These are phyloP conservation scores for Pythium myriotylum DNA, from an alignment of 352 stramenopile species.

Conservation along the genomic window DNA sequence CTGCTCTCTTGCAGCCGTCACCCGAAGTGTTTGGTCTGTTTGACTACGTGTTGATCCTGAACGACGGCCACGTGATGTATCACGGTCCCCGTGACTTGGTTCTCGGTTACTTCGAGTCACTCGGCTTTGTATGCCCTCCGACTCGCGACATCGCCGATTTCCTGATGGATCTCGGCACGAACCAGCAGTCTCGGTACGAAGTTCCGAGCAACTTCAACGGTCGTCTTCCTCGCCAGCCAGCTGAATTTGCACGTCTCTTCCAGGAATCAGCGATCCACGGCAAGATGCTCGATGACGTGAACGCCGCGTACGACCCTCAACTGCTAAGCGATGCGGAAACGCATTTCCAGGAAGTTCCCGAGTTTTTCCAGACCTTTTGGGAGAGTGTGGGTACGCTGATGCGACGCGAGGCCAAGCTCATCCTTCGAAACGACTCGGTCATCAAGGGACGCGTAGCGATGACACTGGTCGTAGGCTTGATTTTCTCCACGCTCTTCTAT, in stretches of 20 bases:
- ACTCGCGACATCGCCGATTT: constrained; percentile 91
- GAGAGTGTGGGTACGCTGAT: constrained; percentile 8
- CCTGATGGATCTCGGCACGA: constrained; percentile 66
- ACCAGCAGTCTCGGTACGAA: constrained; percentile 32
- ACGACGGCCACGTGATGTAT: too few relatives aligned
- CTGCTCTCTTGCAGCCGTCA: constrained; percentile 88
- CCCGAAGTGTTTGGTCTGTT: constrained; percentile 93
- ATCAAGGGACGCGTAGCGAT: constrained; percentile 29
- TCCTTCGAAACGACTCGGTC: constrained; percentile 46
- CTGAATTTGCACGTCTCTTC: constrained; percentile 27
- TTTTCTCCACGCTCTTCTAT: constrained; percentile 29
- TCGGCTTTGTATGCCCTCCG: constrained; percentile 58
- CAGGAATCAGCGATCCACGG: constrained; percentile 16
- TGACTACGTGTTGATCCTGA: constrained; percentile 92
- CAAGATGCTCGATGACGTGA: constrained; percentile 51
- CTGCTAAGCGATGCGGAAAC: constrained; percentile 50
- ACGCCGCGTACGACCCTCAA: constrained; percentile 86
- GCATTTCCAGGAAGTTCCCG: constrained; percentile 1
- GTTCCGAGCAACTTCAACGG: not conserved
- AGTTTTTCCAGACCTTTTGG: constrained; percentile 15
- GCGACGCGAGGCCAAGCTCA: constrained; percentile 50
- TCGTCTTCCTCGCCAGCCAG: not conserved
- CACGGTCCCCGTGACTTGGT: too few relatives aligned
- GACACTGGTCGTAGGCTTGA: constrained; percentile 26
- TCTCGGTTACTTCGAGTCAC: too few relatives aligned